Conservation (phyloP, 2,329 filamentous ascomycete genomes). For the Ustilaginoidea virens region DNA sequence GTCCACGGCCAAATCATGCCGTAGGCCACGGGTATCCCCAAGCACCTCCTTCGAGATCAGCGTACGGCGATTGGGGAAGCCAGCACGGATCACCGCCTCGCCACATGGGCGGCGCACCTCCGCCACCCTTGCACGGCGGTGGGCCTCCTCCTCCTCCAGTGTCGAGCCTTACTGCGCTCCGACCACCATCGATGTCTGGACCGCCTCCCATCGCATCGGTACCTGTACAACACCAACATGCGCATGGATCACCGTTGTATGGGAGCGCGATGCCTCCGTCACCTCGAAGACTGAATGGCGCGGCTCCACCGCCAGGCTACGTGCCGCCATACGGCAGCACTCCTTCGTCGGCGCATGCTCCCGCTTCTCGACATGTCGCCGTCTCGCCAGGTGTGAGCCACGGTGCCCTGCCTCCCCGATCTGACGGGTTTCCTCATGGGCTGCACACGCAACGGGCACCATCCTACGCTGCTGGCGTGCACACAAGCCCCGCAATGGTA, state of each 20-base stretch:
- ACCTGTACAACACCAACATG: slow-evolving; percentile 24
- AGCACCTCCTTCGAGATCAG: slow-evolving; percentile 10
- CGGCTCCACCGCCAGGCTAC: slow-evolving; percentile 26
- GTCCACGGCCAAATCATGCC: slow-evolving; percentile 11
- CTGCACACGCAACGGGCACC: slow-evolving; percentile 25
- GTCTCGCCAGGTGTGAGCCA: slow-evolving; percentile 18
- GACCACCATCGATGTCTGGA: slow-evolving; percentile 30
- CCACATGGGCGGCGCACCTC: slow-evolving; percentile 33
- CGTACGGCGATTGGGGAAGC: slow-evolving; percentile 33
- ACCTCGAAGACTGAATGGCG: slow-evolving; percentile 28
- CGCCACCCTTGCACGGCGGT: slow-evolving; percentile 16
- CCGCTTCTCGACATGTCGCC: slow-evolving; percentile 11
- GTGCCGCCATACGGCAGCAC: slow-evolving; percentile 16
- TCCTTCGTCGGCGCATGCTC: slow-evolving; percentile 11
- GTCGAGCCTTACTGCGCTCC: slow-evolving; percentile 27
- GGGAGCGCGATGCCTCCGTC: slow-evolving; percentile 32
- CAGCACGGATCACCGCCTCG: slow-evolving; percentile 32
- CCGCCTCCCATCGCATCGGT: slow-evolving; percentile 26
- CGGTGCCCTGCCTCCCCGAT: slow-evolving; percentile 17
- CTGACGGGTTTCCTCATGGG: slow-evolving; percentile 23
- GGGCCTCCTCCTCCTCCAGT: slow-evolving; percentile 12
- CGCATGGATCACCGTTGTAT: slow-evolving; percentile 16
- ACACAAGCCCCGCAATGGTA: slow-evolving; percentile 30
- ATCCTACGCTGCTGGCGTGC: slow-evolving; percentile 25
- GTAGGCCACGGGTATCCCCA: slow-evolving; percentile 13